Evolutionary conservation across 176 grass and related monocot genomes (phyloP), one percentile per base, ranked within the genome.

Genomic region (Musa beccarii): DNA sequence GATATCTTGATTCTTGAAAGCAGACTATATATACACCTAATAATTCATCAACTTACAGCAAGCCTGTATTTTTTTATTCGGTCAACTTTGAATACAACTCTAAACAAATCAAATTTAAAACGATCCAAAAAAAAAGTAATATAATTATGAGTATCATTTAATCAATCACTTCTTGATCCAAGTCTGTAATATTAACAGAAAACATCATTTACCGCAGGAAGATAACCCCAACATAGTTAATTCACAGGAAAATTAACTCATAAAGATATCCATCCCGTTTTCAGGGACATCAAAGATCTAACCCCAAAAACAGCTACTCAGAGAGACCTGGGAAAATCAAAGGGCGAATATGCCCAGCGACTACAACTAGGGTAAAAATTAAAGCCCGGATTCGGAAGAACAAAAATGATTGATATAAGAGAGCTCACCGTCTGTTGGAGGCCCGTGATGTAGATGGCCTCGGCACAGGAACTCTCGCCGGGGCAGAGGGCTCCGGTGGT

Each of bases 361-460:
- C 4, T 10, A 6, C 4, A 0, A 49, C 4, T 10, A 43, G 3
- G 0, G 66, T 11, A 70, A 19, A 3, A 51, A 70, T n/a, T n/a
- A 69, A 9, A 50, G 23, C 1, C 17, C 17, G 19, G 25, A 75
- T 63, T 80, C 12, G 34, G 4, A 19, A 23, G 24, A 55, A 54
- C 3, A 26, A 70, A 61, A 59, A 12, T 8, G 15, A 74, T 11
- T 13, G 1, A 43, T 5, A 9, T 14, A 54, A 0, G 15, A 26
- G 1, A 51, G 11, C 9, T 74, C 9, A 91, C 89, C 71, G 83
- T 92, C 72, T 92, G 89, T 50, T 96, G 89, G 59, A 92, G 59
- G 21, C 93, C 93, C 76, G 79, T 96, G 81, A 96, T 83, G 65
- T 96, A 92, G 83, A 96, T 84, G 14, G 87, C 89, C 73, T 96